phyloP scores from a whole-genome alignment of 1,139 yeast genomes.

The Suhomyces wounanorum region DNA sequence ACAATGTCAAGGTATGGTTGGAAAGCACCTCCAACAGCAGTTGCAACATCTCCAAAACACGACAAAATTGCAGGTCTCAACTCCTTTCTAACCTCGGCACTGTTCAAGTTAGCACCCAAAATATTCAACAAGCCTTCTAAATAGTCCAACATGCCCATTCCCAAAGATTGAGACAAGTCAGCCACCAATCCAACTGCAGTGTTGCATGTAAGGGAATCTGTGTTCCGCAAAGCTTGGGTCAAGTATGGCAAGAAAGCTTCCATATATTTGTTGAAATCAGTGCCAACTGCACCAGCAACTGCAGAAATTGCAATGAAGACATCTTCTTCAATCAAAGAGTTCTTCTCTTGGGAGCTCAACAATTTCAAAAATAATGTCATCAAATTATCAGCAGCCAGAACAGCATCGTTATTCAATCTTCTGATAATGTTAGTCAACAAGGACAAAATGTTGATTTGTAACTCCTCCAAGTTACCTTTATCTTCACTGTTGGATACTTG shows the following conservation, averaged over 20 bases:
- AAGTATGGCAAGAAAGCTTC: conserved; percentile 80
- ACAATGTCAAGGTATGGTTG: conserved; percentile 76
- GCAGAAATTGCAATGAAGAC: conserved; percentile 90
- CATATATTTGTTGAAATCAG: conserved; percentile 72
- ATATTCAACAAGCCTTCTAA: conserved; percentile 80
- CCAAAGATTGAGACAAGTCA: conserved; percentile 93
- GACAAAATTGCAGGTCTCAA: conserved; percentile 86
- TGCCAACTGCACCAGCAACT: conserved; percentile 76
- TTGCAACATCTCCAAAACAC: conserved; percentile 96
- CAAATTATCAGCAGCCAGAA: conserved; percentile 72
- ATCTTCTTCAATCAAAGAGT: conserved; percentile 90
- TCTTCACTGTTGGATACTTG: conserved; percentile 67
- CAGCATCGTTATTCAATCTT: conserved; percentile 69
- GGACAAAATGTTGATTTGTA: conserved; percentile 85
- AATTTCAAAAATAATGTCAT: conserved; percentile 82
- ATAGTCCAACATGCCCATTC: conserved; percentile 59
- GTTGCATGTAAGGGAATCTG: conserved; percentile 78
- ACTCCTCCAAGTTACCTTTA: conserved; percentile 77
- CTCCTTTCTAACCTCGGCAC: conserved; percentile 69
- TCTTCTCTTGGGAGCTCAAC: conserved; percentile 58
- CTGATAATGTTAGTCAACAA: conserved; percentile 85
- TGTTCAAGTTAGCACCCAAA: conserved; percentile 70
- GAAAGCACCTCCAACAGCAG: conserved; percentile 78
- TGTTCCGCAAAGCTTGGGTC: conserved; percentile 74
- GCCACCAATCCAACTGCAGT: conserved; percentile 96